phyloP scores from a whole-genome alignment of 148 eudicot genomes.

The Heliosperma pusillum region DNA sequence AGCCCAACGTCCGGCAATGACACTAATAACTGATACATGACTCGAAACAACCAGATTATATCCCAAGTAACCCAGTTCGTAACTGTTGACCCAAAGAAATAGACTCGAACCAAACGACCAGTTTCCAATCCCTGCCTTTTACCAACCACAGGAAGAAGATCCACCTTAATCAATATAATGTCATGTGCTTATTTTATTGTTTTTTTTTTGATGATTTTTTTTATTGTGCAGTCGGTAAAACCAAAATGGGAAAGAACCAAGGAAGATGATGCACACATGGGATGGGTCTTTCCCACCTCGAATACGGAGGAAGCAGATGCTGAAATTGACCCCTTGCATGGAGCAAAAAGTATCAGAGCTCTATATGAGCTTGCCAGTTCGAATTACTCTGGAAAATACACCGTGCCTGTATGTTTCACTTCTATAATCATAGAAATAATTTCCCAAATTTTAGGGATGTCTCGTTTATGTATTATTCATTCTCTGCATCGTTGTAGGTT shows the following conservation, averaged over 20 bases:
- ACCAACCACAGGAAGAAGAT: not conserved
- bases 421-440: not conserved
- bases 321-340: slow-evolving; percentile 58
- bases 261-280: slow-evolving; percentile 74
- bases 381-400: slow-evolving; percentile 67
- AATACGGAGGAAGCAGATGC: slow-evolving; percentile 72
- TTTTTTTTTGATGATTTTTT: too few species aligned
- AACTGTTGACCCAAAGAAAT: too few species aligned
- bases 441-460: not conserved
- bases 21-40: too few species aligned
- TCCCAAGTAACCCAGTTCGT: too few species aligned
- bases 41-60: too few species aligned
- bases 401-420: slow-evolving; percentile 72
- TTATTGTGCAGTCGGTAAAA: slow-evolving; percentile 61
- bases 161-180: not conserved
- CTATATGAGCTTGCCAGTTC: slow-evolving; percentile 82
- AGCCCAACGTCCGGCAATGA: not conserved
- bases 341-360: slow-evolving; percentile 66
- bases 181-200: slow-evolving; percentile 8
- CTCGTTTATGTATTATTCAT: not conserved
- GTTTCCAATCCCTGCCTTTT: too few species aligned
- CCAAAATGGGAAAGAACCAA: slow-evolving; percentile 72
- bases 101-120: too few species aligned
- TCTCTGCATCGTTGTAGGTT: slow-evolving; percentile 40
- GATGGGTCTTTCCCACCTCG: slow-evolving; percentile 85